phyloP scores from a whole-genome alignment of 2,329 filamentous ascomycete genomes.

The Penicillium sp. region DNA sequence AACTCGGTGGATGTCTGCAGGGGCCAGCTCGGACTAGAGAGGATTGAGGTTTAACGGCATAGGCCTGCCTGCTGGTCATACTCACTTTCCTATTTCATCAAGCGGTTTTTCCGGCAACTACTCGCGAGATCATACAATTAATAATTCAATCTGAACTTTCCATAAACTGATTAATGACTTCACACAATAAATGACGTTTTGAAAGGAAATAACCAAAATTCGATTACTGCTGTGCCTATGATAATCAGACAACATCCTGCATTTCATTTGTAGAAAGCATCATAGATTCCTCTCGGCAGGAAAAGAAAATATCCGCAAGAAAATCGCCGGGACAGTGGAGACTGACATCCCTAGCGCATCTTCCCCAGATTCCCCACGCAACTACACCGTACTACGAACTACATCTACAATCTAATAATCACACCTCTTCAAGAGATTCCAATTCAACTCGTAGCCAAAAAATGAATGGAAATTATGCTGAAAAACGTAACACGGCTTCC shows the following conservation, averaged over 20 bases:
- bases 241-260: too few species aligned
- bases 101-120: not conserved
- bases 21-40: conserved; percentile 12
- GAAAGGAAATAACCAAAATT: not conserved
- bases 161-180: not conserved
- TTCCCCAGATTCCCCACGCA: too few species aligned
- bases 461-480: too few species aligned
- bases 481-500: too few species aligned
- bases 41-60: conserved; percentile 1
- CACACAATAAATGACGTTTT: not conserved
- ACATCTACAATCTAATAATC: too few species aligned
- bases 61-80: not conserved
- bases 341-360: too few species aligned
- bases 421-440: too few species aligned
- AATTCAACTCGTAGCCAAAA: too few species aligned
- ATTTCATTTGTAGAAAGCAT: not conserved
- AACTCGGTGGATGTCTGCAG: conserved; percentile 26
- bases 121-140: not conserved
- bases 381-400: too few species aligned
- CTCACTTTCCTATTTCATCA: not conserved
- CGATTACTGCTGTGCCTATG: too few species aligned
- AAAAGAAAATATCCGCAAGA: too few species aligned
- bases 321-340: too few species aligned
- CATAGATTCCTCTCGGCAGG: not conserved
- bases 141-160: not conserved